Evolutionary conservation across 1,284 basidiomycete genomes (phyloP), one percentile per base, ranked within the genome.

Genomic region (Tetrapyrgos nigripes): DNA sequence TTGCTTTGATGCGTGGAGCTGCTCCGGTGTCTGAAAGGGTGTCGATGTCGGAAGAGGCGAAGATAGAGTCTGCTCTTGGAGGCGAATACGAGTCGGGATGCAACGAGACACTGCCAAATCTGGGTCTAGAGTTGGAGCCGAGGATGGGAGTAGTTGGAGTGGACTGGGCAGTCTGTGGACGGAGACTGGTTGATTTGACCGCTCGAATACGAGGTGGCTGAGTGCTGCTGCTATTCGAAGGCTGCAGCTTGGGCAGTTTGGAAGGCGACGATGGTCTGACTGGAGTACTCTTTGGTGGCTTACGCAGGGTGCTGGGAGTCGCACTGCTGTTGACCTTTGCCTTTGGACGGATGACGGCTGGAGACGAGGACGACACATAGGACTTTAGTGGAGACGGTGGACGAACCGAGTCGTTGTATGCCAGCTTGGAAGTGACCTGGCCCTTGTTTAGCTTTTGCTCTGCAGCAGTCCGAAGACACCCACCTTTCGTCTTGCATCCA

Each of bases 281-380:
- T 54, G 59, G 17, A 47, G 23, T 35, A 26, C 26, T 61, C 33
- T 52, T 57, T 3, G 59, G 24, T 3, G 50, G 26, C 37, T 57
- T 57, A 19, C 52, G 51, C 19, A 55, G 29, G 29, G 46, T 57
- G n/a, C 52, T 33, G 5, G 62, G 54, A 2, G 77, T 80, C 48
- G 84, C 85, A 64, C 77, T 83, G 59, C 74, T 80, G 64, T 84
- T 88, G 29, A 90, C 78, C 70, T 86, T 89, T 51, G 85, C 86
- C 66, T 79, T 87, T 8, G 84, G 84, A 58, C 82, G 75, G 37
- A 81, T 73, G 3, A 61, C 62, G 17, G 66, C 57, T 29, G 52
- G 52, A 24, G 68, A 53, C 3, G 79, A 73, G 31, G 76, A 73
- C 21, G 74, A 64, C 2, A 70, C 62, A 43, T 74, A 65, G 3